Evolutionary conservation across 2,329 filamentous ascomycete genomes (phyloP), one percentile per base, ranked within the genome.

Genomic region (Aureobasidium sp.): DNA sequence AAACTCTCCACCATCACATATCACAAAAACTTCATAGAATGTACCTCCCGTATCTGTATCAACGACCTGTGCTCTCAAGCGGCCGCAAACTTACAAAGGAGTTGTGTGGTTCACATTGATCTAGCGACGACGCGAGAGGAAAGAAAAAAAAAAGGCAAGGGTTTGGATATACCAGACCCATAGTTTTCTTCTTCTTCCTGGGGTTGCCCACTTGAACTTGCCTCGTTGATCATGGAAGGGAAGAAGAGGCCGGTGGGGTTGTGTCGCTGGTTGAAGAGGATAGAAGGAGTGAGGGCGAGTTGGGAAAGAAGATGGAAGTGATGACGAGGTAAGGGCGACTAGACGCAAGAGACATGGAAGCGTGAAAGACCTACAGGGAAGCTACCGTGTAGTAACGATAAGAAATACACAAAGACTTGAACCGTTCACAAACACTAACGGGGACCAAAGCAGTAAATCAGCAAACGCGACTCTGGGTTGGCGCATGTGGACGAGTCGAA

Each of bases 1-100:
- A 24, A 24, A 24, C 24, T 4, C 24, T 24, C 24, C 24, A 40
- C 14, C 5, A 40, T 29, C 27, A 29, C 27, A 29, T 29, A 7
- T 6, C 27, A 29, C 27, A 29, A 29, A 29, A 3, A 3, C 27
- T 29, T 29, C 27, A 31, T n/a, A 44, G 4, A n/a, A 39, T 60
- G 57, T 60, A 15, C 31, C 57, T 60, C 57, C 57, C 57, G 57
- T 50, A 60, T 60, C 57, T 60, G 57, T 60, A 45, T 45, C 31
- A 47, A 60, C 57, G 45, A 45, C 57, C 45, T 33, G 14, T 37
- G 3, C 57, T 33, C 57, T 60, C 57, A 50, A 59, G 40, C 35
- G 33, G 45, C 45, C 45, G 57, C 57, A 50, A 45, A 60, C 57
- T 60, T 49, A 49, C 31, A 37, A 40, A 60, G 57, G 57, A 60